A percentile compares a stretch with the other conserved stretches of the same genome.
Evolutionary conservation across 805 yeast genomes (phyloP).

Genomic region (Metschnikowia similis): DNA sequence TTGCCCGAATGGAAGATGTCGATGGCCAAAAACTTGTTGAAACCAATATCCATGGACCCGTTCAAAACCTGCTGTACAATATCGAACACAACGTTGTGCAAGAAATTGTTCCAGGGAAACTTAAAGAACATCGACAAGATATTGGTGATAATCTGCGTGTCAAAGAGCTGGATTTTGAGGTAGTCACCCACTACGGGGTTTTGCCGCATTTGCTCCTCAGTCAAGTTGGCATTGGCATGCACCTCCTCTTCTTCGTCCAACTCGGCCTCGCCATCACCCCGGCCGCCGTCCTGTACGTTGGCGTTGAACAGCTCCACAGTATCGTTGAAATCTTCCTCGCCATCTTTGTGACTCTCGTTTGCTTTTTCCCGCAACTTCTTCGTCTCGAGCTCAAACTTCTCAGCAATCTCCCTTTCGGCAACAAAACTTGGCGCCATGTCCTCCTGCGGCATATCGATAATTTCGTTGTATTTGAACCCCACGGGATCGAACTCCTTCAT

Average conservation of each 20-base stretch:
- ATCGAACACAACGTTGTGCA: conserved; percentile 46
- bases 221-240: conserved; percentile 40
- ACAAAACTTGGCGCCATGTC: conserved; percentile 15
- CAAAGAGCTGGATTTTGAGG: conserved; percentile 38
- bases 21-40: conserved; percentile 41
- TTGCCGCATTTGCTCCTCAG: conserved; percentile 40
- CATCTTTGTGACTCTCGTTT: conserved; percentile 5
- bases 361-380: conserved; percentile 9
- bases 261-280: conserved; percentile 19
- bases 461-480: conserved; percentile 43
- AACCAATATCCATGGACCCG: conserved; percentile 48
- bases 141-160: conserved; percentile 40
- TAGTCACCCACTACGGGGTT: conserved; percentile 43
- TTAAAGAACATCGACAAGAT: conserved; percentile 42
- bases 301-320: conserved; percentile 37
- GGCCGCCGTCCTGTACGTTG: conserved; percentile 22
- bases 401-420: conserved; percentile 16
- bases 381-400: conserved; percentile 15
- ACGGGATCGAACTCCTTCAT: conserved; percentile 42
- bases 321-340: conserved; percentile 21
- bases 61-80: conserved; percentile 45
- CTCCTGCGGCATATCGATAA: conserved; percentile 31
- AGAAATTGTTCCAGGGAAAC: conserved; percentile 46
- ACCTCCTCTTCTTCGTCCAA: conserved; percentile 37
- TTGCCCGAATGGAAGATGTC: conserved; percentile 56